Conservation (phyloP, 1,284 basidiomycete species). For the Fomitopsis palustris region DNA sequence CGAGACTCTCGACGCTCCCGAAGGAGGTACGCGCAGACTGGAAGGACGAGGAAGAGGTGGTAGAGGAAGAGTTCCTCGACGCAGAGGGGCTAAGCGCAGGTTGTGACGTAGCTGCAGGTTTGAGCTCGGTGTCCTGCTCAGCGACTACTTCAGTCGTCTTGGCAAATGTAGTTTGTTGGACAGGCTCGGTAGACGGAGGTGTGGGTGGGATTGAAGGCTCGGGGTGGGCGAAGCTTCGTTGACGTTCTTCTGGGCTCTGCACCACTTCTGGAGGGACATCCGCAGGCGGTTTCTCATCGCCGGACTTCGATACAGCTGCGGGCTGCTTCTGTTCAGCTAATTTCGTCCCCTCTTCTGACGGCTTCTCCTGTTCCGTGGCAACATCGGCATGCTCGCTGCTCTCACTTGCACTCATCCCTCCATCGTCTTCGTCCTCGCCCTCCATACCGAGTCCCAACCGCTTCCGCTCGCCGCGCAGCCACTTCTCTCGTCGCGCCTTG, state of each 20-base stretch:
- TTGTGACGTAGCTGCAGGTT: background rate
- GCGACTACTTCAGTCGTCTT: background rate
- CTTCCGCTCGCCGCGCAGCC: conserved; percentile 27
- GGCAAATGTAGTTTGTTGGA: background rate
- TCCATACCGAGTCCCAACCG: conserved; percentile 15
- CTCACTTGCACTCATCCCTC: background rate
- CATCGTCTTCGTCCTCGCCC: conserved; percentile 11
- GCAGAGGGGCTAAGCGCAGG: background rate
- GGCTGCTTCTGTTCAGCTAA: conserved; percentile 6
- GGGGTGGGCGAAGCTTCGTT: background rate
- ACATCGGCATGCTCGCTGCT: background rate
- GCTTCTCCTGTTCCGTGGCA: background rate
- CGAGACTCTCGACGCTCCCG: background rate
- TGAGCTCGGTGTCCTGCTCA: background rate
- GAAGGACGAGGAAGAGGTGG: background rate
- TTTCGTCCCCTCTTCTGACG: background rate
- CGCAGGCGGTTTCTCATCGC: background rate
- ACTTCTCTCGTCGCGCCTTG: conserved; percentile 44
- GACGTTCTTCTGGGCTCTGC: background rate
- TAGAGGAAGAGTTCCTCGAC: background rate
- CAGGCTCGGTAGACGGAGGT: background rate
- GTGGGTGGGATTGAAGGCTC: background rate
- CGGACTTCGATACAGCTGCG: background rate
- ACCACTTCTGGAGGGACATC: background rate
- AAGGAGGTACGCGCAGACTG: background rate